These are phyloP conservation scores for Paecilomyces formosus DNA, from an alignment of 2,329 filamentous ascomycete species.

Conservation along the genomic window DNA sequence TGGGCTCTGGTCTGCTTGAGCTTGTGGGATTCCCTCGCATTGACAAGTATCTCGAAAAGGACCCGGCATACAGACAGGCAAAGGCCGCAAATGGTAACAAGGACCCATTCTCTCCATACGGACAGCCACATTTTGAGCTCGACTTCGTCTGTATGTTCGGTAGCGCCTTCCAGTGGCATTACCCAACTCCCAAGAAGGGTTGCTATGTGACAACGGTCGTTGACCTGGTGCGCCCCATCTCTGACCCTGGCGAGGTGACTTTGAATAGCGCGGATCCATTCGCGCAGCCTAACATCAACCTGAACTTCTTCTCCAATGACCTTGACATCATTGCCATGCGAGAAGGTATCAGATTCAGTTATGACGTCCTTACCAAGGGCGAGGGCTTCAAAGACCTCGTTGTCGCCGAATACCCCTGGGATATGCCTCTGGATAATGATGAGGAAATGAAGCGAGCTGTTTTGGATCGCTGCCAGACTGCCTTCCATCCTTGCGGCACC, in stretches of 20 bases:
- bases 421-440: slow-evolving; percentile 50
- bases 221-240: slow-evolving; percentile 43
- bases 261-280: slow-evolving; percentile 33
- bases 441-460: slow-evolving; percentile 50
- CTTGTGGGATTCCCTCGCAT: slow-evolving; percentile 54
- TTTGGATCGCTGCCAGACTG: slow-evolving; percentile 53
- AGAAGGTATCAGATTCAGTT: slow-evolving; percentile 50
- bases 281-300: slow-evolving; percentile 34
- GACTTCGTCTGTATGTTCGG: slow-evolving; percentile 57
- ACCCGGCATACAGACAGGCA: slow-evolving; percentile 39
- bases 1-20: slow-evolving; percentile 38
- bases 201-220: slow-evolving; percentile 52
- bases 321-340: slow-evolving; percentile 50
- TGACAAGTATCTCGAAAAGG: slow-evolving; percentile 44
- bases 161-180: slow-evolving; percentile 45
- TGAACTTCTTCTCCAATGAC: slow-evolving; percentile 41
- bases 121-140: slow-evolving; percentile 55
- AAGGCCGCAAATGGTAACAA: slow-evolving; percentile 33
- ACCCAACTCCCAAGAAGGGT: slow-evolving; percentile 36
- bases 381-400: slow-evolving; percentile 45
- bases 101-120: slow-evolving; percentile 50
- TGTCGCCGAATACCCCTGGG: slow-evolving; percentile 48
- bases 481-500: slow-evolving; percentile 53
- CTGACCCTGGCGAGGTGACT: slow-evolving; percentile 38
- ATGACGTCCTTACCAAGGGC: slow-evolving; percentile 51